Evolutionary conservation across 2,329 filamentous ascomycete genomes (phyloP).

Genomic region (Cadophora sp.): DNA sequence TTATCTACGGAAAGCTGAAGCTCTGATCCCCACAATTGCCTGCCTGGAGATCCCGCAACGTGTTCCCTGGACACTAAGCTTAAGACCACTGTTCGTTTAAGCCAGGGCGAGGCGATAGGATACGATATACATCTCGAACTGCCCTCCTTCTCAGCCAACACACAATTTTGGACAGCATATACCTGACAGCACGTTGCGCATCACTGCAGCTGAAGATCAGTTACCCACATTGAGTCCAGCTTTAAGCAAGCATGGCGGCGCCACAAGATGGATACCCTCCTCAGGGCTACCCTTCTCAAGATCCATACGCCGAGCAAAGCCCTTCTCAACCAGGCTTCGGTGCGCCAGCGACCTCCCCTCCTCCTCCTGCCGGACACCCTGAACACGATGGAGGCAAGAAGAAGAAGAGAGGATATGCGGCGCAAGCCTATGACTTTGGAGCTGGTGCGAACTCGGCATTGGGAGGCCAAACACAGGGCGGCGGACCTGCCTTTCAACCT

Average conservation of each 20-base stretch:
- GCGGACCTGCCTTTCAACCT: slow-evolving; percentile 51
- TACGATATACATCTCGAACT: slow-evolving; percentile 25
- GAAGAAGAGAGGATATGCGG: slow-evolving; percentile 95
- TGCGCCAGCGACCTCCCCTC: slow-evolving; percentile 34
- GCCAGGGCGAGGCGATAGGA: slow-evolving; percentile 28
- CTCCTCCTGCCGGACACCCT: slow-evolving; percentile 43
- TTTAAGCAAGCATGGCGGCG: slow-evolving; percentile 51
- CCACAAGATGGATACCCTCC: slow-evolving; percentile 59
- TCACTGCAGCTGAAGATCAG: slow-evolving; percentile 5
- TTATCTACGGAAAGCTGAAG: slow-evolving; percentile 28
- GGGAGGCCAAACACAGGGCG: slow-evolving; percentile 70
- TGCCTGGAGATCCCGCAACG: slow-evolving; percentile 38
- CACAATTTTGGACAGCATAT: slow-evolving; percentile 25
- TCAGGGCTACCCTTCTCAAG: slow-evolving; percentile 51
- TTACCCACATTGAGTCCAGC: not conserved
- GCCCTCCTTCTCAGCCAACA: slow-evolving; percentile 1
- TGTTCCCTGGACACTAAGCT: slow-evolving; percentile 37
- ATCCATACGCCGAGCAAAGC: slow-evolving; percentile 54
- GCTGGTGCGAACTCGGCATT: slow-evolving; percentile 79
- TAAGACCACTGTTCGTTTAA: slow-evolving; percentile 28
- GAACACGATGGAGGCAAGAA: slow-evolving; percentile 64
- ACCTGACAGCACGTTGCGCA: slow-evolving; percentile 14
- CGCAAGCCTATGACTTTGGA: slow-evolving; percentile 92
- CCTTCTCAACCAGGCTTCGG: slow-evolving; percentile 46
- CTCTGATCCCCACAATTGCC: slow-evolving; percentile 16